phyloP scores from a whole-genome alignment of 805 yeast genomes.

The Yarrowia osloensis region DNA sequence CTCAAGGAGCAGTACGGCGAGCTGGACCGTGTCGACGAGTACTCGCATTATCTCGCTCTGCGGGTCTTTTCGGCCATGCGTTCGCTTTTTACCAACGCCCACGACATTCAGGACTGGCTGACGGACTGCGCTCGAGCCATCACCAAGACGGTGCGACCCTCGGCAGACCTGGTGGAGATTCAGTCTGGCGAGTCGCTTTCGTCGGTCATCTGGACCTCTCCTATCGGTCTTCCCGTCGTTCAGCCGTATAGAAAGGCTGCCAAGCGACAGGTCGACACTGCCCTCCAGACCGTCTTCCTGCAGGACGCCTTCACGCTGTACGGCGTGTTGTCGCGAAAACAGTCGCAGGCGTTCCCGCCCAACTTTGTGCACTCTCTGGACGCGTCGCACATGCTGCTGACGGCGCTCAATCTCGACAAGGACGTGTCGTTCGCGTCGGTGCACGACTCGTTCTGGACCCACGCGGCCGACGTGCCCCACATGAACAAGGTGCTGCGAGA shows the following conservation, averaged over 20 bases:
- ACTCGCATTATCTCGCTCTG: slow-evolving; percentile 66
- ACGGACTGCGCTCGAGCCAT: slow-evolving; percentile 82
- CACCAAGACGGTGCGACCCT: slow-evolving; percentile 72
- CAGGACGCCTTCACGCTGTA: slow-evolving; percentile 83
- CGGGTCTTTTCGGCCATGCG: slow-evolving; percentile 83
- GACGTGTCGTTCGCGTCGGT: slow-evolving; percentile 86
- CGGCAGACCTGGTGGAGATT: slow-evolving; percentile 46
- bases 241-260: slow-evolving; percentile 85
- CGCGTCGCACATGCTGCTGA: slow-evolving; percentile 94
- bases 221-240: slow-evolving; percentile 91
- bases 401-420: slow-evolving; percentile 57
- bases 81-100: slow-evolving; percentile 87
- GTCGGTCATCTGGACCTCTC: slow-evolving; percentile 97
- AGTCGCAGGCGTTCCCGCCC: slow-evolving; percentile 92
- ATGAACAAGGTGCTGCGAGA: slow-evolving; percentile 75
- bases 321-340: slow-evolving; percentile 85
- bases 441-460: slow-evolving; percentile 98
- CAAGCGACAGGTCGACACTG: slow-evolving; percentile 70
- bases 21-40: slow-evolving; percentile 52
- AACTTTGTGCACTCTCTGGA: slow-evolving; percentile 92
- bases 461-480: slow-evolving; percentile 74
- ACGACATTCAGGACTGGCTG: slow-evolving; percentile 93
- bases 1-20: slow-evolving; percentile 48
- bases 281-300: slow-evolving; percentile 82
- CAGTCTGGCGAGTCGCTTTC: slow-evolving; percentile 58